Conservation (phyloP, 2,329 filamentous ascomycete genomes). For the Calonectria hongkongensis region DNA sequence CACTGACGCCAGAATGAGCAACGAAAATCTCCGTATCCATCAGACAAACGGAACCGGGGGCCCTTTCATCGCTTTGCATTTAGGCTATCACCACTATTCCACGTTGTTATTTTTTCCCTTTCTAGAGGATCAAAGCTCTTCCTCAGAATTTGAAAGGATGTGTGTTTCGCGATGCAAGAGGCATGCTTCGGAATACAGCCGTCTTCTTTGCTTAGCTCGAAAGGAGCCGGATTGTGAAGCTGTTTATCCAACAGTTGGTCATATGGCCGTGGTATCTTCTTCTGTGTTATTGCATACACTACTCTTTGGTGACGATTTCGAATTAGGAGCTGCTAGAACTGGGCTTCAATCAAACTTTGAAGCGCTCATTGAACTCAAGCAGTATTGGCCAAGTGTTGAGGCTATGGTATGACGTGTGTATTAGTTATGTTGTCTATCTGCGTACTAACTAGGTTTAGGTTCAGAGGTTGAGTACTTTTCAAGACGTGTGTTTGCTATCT, state of each 20-base stretch:
- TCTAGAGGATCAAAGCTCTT: background rate
- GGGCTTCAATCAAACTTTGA: slow-evolving; percentile 17
- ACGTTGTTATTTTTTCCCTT: slow-evolving; percentile 3
- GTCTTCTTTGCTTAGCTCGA: background rate
- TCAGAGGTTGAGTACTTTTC: background rate
- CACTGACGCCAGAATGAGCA: background rate
- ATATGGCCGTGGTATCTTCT: slow-evolving; percentile 8
- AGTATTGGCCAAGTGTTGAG: slow-evolving; percentile 10
- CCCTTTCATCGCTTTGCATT: background rate
- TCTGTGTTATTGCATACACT: background rate
- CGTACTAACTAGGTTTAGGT: background rate
- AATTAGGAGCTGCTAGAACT: background rate
- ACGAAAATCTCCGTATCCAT: background rate
- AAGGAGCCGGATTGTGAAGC: slow-evolving; percentile 2
- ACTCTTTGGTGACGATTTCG: background rate
- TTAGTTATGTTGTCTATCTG: too few species aligned
- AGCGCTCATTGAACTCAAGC: background rate
- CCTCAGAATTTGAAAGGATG: background rate
- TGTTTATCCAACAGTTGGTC: slow-evolving; percentile 6
- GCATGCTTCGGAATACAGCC: slow-evolving; percentile 7
- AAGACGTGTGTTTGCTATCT: slow-evolving; percentile 3
- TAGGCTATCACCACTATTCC: slow-evolving; percentile 10
- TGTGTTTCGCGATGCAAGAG: slow-evolving; percentile 2
- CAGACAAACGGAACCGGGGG: background rate
- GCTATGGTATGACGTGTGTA: background rate